Evolutionary conservation across 2,329 filamentous ascomycete genomes (phyloP).

Genomic region (Aureobasidium sp.): DNA sequence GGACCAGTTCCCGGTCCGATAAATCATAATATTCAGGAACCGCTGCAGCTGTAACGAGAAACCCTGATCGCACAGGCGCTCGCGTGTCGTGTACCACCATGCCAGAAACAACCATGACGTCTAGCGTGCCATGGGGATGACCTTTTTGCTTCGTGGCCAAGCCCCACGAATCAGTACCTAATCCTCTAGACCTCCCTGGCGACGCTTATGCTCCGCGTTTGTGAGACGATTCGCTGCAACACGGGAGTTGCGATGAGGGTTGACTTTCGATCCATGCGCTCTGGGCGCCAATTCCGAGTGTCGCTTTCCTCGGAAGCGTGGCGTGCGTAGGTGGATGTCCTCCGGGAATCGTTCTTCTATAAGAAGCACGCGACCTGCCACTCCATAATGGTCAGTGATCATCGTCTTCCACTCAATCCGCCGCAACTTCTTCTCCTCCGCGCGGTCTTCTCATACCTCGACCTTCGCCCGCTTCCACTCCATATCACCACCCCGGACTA

Average conservation of each 20-base stretch:
- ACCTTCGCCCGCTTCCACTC: neutral
- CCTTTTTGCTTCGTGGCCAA: neutral
- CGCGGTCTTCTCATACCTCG: neutral
- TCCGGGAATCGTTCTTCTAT: neutral
- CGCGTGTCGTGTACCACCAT: neutral
- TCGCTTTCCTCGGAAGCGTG: neutral
- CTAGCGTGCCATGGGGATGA: conserved; percentile 7
- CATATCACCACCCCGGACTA: neutral
- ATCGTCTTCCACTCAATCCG: neutral
- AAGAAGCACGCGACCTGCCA: conserved; percentile 1
- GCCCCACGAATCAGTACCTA: neutral
- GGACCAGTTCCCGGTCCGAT: neutral
- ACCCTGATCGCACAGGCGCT: neutral
- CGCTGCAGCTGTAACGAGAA: neutral
- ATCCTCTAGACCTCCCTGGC: neutral
- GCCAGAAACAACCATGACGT: conserved; percentile 7
- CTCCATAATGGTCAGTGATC: neutral
- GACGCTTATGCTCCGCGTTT: neutral
- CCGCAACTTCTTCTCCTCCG: neutral
- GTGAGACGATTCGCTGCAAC: neutral
- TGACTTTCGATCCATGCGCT: conserved; percentile 6
- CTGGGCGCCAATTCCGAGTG: conserved; percentile 5
- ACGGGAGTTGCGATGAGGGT: neutral
- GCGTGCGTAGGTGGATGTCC: conserved; percentile 5
- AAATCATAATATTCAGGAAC: neutral